phyloP scores from a whole-genome alignment of 805 yeast species.

The Wickerhamomyces ciferrii region DNA sequence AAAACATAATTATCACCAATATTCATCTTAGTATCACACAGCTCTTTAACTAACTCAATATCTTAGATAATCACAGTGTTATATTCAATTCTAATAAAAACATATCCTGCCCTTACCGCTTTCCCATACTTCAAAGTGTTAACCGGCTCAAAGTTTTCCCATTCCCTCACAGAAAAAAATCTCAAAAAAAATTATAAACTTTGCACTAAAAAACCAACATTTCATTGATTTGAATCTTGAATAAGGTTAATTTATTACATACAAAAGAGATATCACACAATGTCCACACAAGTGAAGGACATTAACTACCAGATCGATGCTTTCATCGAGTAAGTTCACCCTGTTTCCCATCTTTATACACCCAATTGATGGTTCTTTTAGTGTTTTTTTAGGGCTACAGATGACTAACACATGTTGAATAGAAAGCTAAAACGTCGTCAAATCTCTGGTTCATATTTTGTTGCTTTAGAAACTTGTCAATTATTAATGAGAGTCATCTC shows the following conservation, averaged over 20 bases:
- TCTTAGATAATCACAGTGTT: too few relatives aligned
- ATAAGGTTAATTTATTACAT: too few relatives aligned
- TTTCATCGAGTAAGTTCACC: slow-evolving; percentile 30
- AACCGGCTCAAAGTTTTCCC: neutral
- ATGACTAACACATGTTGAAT: neutral
- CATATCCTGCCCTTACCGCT: neutral
- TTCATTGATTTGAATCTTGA: too few relatives aligned
- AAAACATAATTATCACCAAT: too few relatives aligned
- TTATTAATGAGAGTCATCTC: slow-evolving; percentile 84
- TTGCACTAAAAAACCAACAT: neutral
- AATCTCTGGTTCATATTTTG: slow-evolving; percentile 70
- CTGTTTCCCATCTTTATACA: too few relatives aligned
- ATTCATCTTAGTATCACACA: neutral
- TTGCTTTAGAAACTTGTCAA: slow-evolving; percentile 86
- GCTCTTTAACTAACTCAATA: neutral
- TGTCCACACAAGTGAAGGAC: slow-evolving; percentile 23
- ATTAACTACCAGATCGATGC: slow-evolving; percentile 35
- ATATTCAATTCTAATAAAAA: neutral
- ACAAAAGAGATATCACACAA: too few relatives aligned
- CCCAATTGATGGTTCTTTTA: slow-evolving; percentile 1
- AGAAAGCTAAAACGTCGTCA: slow-evolving; percentile 76
- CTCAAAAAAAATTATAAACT: neutral
- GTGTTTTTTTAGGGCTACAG: too few relatives aligned
- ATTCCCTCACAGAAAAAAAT: neutral
- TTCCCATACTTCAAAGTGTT: neutral